Base-by-base conservation (phyloP, 2,329 filamentous ascomycete species). In the Rhytidhysteron rufulum region DNA sequence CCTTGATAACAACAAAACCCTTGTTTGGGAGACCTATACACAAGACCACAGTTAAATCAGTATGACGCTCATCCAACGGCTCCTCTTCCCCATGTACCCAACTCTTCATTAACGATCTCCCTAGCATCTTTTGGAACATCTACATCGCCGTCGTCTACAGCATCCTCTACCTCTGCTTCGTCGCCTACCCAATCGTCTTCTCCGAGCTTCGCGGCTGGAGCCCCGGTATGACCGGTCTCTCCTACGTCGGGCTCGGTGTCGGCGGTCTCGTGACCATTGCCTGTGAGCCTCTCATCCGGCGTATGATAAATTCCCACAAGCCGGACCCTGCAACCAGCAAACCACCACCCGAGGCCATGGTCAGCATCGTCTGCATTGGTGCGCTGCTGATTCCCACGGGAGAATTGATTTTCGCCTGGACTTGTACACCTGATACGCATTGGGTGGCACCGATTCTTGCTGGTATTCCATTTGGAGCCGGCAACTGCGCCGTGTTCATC, bases 171-270 rank as follows among this genome's bases (percentile, higher is more conserved):
- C 79, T 94, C 29, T 91, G 86, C 65, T 94, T 94, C 68, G 82
- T 94, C 13, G 88, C 87, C 10, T 94, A 94, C 61, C 89, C 89
- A 0, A 85, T 94, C 43, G 85, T 95, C 42, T 95, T 93, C 65
- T 73, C 75, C 9, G 72, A 84, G 30, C 67, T 80, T 42, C 84
- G 90, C 15, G 87, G 87, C 44, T 96, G 89, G 90, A 74, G 74
- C 2, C 72, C 84, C 0, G 83, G 86, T 1, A 37, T 85, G 25
- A 80, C 83, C 0, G 89, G 90, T 0, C 77, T 96, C 2, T 78
- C 88, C 2, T 96, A 94, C 63, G 55, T 83, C 5, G 90, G 88
- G 9, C 82, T 83, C 35, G 79, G 79, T 1, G 67, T 77, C n/a
- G 80, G 80, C 17, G 78, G 78, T 22, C 35, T 46, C 22, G 62